Base-by-base conservation (phyloP, 148 eudicot species). In the Amaranthus hypochondriacus region DNA sequence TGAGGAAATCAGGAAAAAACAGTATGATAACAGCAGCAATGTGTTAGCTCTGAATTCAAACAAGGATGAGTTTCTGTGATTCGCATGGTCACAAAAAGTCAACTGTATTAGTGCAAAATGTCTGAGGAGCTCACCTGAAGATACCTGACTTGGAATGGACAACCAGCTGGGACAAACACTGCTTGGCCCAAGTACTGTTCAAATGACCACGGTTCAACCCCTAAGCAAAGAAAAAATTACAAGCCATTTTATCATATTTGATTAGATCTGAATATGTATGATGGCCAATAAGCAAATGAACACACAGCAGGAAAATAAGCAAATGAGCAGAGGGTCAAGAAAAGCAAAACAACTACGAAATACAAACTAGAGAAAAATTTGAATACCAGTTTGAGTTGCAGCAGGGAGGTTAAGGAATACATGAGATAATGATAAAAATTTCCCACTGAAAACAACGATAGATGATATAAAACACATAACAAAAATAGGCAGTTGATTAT, bases 131-230 rank as follows among this genome's bases (percentile, higher is more conserved):
- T 84, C 79, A 94, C 98, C 93, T 88, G 96, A 81, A 90, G 86
- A 80, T 94, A 82, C 77, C 96, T 81, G 48, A 88, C 90, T 92
- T 94, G 98, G 76, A 88, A 89, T 61, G 97, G 93, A 82, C 97
- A 91, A 72, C 98, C 98, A 80, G 98, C 93, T 51, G 98, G 98
- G 47, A 94, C 79, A 79, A 91, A 94, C 51, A 94, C 90, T 68
- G 98, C 97, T 82, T 89, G 86, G 53, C 98, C 98, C n/a, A 90
- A 47, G 78, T 86, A 78, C 75, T 94, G 98, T 78, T 94, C 84
- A 77, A 94, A 89, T 57, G 97, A 84, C 97, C 98, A 94, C 28
- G 98, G 96, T 70, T 90, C 97, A 56, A 94, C 81, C 71, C 96
- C 98, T 94, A 83, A 68, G 39, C 72, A 77, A 76, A 50, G 67